Conservation (phyloP, 2,329 filamentous ascomycete species). For the Chalaropsis ovoidea region DNA sequence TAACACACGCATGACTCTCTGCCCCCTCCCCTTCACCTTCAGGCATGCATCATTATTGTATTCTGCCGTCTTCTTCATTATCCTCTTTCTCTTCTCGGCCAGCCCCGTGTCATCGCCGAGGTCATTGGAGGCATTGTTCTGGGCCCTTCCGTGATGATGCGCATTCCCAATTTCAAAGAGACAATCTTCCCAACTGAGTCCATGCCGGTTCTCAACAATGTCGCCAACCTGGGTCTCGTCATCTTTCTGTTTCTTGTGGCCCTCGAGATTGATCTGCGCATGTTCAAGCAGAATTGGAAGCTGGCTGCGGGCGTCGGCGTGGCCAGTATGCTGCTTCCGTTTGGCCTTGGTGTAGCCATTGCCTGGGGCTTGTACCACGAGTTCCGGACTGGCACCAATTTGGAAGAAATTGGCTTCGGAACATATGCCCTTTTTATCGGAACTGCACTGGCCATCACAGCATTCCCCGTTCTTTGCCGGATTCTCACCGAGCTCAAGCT, state of each 20-base stretch:
- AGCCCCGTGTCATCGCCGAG: constrained; percentile 75
- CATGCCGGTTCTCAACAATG: constrained; percentile 44
- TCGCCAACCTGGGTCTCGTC: constrained; percentile 69
- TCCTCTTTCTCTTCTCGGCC: constrained; percentile 64
- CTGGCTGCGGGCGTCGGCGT: constrained; percentile 67
- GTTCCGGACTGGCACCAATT: constrained; percentile 44
- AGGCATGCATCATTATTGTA: constrained; percentile 40
- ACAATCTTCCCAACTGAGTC: constrained; percentile 68
- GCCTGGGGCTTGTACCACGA: constrained; percentile 71
- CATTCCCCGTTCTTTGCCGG: constrained; percentile 81
- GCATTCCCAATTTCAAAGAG: constrained; percentile 65
- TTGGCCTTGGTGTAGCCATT: constrained; percentile 69
- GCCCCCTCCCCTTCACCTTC: constrained; percentile 21
- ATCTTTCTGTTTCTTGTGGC: constrained; percentile 83
- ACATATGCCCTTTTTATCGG: constrained; percentile 67
- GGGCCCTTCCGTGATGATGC: constrained; percentile 79
- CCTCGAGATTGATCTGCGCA: constrained; percentile 72
- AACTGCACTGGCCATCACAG: constrained; percentile 87
- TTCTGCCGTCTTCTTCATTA: constrained; percentile 52
- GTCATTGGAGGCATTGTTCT: constrained; percentile 77
- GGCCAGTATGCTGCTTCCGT: constrained; percentile 71
- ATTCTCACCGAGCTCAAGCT: constrained; percentile 87
- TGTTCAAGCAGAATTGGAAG: constrained; percentile 70
- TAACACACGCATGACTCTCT: constrained; percentile 12
- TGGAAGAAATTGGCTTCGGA: constrained; percentile 40